These are phyloP conservation scores for Aplosporella prunicola DNA, from an alignment of 2,329 filamentous ascomycete genomes.

Conservation along the genomic window DNA sequence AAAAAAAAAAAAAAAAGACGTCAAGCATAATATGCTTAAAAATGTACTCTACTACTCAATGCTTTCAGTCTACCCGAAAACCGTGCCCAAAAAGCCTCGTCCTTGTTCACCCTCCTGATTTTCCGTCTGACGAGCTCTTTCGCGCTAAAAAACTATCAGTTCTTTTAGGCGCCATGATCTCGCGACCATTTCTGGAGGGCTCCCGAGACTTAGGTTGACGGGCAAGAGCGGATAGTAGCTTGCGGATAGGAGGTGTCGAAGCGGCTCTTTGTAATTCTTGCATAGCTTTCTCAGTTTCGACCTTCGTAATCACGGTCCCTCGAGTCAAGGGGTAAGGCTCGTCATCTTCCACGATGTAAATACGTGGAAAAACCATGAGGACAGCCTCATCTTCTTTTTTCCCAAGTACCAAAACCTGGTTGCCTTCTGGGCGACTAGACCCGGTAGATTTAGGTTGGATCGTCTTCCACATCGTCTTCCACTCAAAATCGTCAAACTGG, in stretches of 20 bases:
- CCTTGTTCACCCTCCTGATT: background rate
- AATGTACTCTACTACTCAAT: no score
- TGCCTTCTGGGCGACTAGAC: background rate
- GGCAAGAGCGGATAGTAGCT: background rate
- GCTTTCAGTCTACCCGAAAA: no score
- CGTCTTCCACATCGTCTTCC: background rate
- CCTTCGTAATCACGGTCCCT: background rate
- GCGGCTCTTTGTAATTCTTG: background rate
- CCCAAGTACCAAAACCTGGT: background rate
- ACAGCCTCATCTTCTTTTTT: background rate
- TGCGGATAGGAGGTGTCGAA: background rate
- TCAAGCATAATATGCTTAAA: no score
- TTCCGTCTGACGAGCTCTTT: background rate
- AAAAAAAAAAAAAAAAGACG: no score
- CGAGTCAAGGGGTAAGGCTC: background rate
- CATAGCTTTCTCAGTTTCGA: background rate
- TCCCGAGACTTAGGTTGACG: background rate
- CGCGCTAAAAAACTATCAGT: background rate
- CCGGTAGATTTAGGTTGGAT: background rate
- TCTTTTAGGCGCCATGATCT: background rate
- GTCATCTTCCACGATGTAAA: constrained; percentile 1
- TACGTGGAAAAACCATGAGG: constrained; percentile 1
- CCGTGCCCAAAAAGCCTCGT: no score
- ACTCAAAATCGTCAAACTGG: background rate
- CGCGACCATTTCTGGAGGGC: background rate